Base-by-base conservation (phyloP, 139 green algal species). In the Eudorina sp. region DNA sequence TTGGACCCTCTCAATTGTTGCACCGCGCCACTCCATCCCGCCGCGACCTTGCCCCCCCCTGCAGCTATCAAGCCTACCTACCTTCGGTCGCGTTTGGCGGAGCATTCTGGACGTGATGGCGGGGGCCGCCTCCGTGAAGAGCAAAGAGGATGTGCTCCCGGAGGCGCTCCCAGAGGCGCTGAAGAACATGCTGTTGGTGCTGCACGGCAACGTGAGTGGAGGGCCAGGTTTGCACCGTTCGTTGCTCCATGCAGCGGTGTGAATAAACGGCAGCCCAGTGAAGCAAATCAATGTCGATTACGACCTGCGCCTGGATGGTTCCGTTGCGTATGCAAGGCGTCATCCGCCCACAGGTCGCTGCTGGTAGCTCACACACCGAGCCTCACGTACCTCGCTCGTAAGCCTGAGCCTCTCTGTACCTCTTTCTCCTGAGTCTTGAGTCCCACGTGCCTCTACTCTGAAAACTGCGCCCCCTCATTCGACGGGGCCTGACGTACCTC, bases 181-280 rank as follows among this genome's bases (percentile, higher is more conserved):
- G 19, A 99, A 99, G 93, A 99, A 99, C 92, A 96, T 99, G 93
- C 88, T 99, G 46, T 93, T 99, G 68, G 97, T 99, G 76, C 95
- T 99, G 95, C 91, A 94, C 29, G 84, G 85, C 5, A 93, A 93
- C 23, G 96, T 94, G 79, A 41, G 91, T 41, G 29, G 1, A 23
- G 78, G 23, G 48, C 21, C 31, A 41, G 34, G 21, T 18, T 4
- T 27, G n/a, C 1, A 34, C 16, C 25, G 36, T 51, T 21, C 1
- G 34, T 13, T 19, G 21, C 21, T 43, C n/a, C n/a, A n/a, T n/a
- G n/a, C n/a, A n/a, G n/a, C n/a, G n/a, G n/a, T n/a, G n/a, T n/a
- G n/a, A n/a, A n/a, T n/a, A n/a, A n/a, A n/a, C n/a, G n/a, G n/a
- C n/a, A n/a, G n/a, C n/a, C n/a, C n/a, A n/a, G n/a, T n/a, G n/a